Conservation (phyloP, 2,329 filamentous ascomycete genomes). For the Xylariaceae sp. region DNA sequence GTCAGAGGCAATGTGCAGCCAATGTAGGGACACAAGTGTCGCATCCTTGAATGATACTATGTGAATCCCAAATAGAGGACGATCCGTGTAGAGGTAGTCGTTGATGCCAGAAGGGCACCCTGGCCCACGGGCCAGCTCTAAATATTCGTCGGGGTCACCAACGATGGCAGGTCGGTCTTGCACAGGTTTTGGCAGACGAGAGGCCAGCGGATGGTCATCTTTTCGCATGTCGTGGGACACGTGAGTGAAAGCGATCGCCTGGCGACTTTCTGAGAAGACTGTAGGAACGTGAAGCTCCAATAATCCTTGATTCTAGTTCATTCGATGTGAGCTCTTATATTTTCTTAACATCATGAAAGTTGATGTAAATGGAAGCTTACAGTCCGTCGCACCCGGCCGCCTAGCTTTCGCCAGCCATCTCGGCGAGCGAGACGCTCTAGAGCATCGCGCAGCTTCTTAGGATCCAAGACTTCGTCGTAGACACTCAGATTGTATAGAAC, state of each 20-base stretch:
- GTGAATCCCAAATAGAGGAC: constrained; percentile 40
- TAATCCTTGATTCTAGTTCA: constrained; percentile 20
- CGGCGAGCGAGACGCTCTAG: constrained; percentile 17
- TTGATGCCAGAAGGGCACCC: constrained; percentile 27
- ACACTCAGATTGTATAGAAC: constrained; percentile 25
- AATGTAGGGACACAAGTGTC: constrained; percentile 40
- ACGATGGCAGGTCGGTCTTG: constrained; percentile 23
- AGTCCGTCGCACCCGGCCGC: constrained; percentile 2
- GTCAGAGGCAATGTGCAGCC: constrained; percentile 41
- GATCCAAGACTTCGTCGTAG: constrained; percentile 29
- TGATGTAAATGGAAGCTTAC: background rate
- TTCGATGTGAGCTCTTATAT: background rate
- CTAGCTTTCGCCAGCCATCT: constrained; percentile 27
- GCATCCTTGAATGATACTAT: constrained; percentile 41
- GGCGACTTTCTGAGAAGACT: constrained; percentile 34
- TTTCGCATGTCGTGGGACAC: constrained; percentile 29
- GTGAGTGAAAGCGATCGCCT: constrained; percentile 35
- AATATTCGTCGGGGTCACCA: constrained; percentile 25
- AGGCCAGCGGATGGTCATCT: constrained; percentile 35
- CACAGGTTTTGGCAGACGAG: constrained; percentile 27
- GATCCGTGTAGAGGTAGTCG: constrained; percentile 38
- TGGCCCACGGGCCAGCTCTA: constrained; percentile 18
- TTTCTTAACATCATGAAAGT: too few relatives aligned
- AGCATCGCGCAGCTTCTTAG: constrained; percentile 15
- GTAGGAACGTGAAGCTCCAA: constrained; percentile 43